Conservation (phyloP, 805 yeast species). For the Myxozyma mucilagina region DNA sequence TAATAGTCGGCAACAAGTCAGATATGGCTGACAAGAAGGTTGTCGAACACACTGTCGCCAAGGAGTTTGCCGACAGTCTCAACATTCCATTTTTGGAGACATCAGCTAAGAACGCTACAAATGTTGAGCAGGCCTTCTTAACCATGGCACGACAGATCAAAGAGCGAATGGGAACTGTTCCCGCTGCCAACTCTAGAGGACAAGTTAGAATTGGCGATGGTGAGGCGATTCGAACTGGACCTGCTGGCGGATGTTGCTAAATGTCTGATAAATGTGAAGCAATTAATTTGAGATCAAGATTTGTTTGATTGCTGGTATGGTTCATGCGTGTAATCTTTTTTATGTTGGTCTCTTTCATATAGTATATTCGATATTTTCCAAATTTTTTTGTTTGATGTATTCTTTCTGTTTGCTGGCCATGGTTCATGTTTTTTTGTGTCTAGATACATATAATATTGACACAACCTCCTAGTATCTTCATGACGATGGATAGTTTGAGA, state of each 20-base stretch:
- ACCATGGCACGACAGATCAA: slow-evolving; percentile 99
- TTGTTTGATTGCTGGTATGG: not conserved
- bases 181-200: slow-evolving; percentile 46
- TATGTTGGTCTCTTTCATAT: not conserved
- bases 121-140: slow-evolving; percentile 97
- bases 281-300: not conserved
- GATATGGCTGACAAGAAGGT: slow-evolving; percentile 91
- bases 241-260: slow-evolving; percentile 46
- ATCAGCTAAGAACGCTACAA: slow-evolving; percentile 89
- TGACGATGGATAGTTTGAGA: no score
- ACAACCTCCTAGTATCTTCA: not conserved
- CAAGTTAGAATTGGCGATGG: slow-evolving; percentile 45
- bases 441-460: slow-evolving; percentile 3
- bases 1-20: slow-evolving; percentile 94
- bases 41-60: slow-evolving; percentile 93
- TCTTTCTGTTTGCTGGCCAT: not conserved
- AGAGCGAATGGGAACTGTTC: slow-evolving; percentile 78
- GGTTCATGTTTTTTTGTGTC: not conserved
- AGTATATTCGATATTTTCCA: not conserved
- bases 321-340: not conserved
- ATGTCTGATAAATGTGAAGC: slow-evolving; percentile 14
- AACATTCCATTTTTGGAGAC: slow-evolving; percentile 96
- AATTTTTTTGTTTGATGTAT: not conserved
- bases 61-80: slow-evolving; percentile 94
- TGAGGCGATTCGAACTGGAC: slow-evolving; percentile 45